Evolutionary conservation across 208 protist genomes (phyloP).

Genomic region (Acanthamoeba healyi): DNA sequence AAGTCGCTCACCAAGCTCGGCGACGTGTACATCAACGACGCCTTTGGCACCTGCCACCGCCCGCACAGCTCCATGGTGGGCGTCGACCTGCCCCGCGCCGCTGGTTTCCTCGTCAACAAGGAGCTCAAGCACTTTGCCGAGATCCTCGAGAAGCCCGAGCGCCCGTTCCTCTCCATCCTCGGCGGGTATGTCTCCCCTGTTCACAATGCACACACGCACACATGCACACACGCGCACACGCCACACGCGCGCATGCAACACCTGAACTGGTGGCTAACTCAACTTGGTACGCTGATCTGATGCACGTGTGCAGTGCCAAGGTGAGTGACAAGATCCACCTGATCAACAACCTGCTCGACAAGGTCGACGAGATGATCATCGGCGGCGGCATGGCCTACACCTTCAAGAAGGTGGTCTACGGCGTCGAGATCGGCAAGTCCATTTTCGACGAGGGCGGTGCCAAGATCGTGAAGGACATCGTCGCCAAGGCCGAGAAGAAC

Average conservation of each 20-base stretch:
- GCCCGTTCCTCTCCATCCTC: conserved; percentile 98
- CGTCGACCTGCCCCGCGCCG: conserved; percentile 91
- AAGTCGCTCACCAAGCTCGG: conserved; percentile 93
- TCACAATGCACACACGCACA: too few relatives aligned
- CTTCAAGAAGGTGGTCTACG: conserved; percentile 94
- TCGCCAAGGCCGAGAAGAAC: conserved; percentile 96
- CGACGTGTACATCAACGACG: conserved; percentile 99
- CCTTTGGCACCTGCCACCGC: conserved; percentile 99
- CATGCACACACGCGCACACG: background rate
- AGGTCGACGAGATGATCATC: conserved; percentile 99
- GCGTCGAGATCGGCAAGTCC: conserved; percentile 94
- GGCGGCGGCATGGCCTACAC: conserved; percentile 99
- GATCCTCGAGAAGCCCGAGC: conserved; percentile 91
- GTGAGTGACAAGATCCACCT: conserved; percentile 99
- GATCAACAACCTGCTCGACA: conserved; percentile 98
- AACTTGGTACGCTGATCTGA: background rate
- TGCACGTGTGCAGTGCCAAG: conserved; percentile 93
- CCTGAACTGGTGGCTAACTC: background rate
- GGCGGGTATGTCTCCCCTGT: conserved; percentile 90
- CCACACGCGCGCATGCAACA: background rate
- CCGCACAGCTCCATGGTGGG: conserved; percentile 96
- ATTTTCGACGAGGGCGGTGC: conserved; percentile 95
- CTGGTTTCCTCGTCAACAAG: conserved; percentile 98
- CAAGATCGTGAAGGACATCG: conserved; percentile 90
- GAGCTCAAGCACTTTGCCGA: conserved; percentile 99